Evolutionary conservation across 2,329 filamentous ascomycete species (phyloP).

Genomic region (Cryphonectria japonica): DNA sequence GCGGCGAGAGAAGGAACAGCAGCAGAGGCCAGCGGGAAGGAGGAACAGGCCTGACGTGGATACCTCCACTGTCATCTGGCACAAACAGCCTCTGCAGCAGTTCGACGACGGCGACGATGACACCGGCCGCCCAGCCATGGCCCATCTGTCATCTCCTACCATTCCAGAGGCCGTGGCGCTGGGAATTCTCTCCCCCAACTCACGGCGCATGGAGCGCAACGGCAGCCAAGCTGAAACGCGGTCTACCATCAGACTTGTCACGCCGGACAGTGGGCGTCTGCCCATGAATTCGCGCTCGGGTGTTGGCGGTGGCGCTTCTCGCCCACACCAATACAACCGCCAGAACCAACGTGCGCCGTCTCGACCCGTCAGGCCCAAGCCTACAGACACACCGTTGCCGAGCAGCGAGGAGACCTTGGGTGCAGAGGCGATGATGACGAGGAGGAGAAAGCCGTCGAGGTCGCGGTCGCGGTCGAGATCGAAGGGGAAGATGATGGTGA

Average conservation of each 20-base stretch:
- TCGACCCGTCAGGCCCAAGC: conserved; percentile 27
- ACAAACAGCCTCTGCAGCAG: background rate
- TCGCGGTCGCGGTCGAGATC: background rate
- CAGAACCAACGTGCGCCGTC: background rate
- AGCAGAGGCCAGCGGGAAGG: background rate
- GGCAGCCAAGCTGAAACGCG: background rate
- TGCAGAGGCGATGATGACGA: background rate
- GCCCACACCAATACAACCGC: conserved; percentile 4
- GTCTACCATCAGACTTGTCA: conserved; percentile 26
- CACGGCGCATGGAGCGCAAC: background rate
- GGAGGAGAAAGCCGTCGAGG: background rate
- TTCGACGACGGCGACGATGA: conserved; percentile 21
- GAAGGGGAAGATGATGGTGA: background rate
- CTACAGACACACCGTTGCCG: conserved; percentile 32
- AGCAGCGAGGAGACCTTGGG: conserved; percentile 14
- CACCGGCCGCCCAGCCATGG: conserved; percentile 30
- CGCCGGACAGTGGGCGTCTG: conserved; percentile 25
- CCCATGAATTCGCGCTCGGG: conserved; percentile 34
- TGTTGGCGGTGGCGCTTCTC: conserved; percentile 35
- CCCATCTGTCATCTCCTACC: conserved; percentile 27
- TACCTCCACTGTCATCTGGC: conserved; percentile 1
- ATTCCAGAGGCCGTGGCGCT: conserved; percentile 34
- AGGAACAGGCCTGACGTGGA: background rate
- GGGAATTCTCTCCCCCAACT: background rate
- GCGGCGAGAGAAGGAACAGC: conserved; percentile 1